A percentile compares a stretch with the other conserved stretches of the same genome.
Evolutionary conservation across 371 early-diverging fungal species (phyloP).

Genomic region (Mucor plumbeus): DNA sequence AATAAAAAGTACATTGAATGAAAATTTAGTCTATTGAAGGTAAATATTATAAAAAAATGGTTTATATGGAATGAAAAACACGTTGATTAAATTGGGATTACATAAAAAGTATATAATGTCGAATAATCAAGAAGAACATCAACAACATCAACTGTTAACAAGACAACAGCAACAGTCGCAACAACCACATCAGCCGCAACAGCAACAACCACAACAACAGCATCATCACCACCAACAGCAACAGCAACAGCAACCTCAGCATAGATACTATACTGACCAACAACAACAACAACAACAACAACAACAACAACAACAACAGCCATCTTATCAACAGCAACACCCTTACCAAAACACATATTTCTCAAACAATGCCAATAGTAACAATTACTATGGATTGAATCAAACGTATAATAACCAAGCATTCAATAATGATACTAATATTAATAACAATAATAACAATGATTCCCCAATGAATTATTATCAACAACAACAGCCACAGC

Average conservation of each 20-base stretch:
- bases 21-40: background rate
- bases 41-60: background rate
- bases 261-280: background rate
- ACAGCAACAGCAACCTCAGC: constrained; percentile 1
- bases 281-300: background rate
- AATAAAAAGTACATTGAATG: background rate
- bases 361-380: background rate
- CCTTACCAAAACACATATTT: background rate
- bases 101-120: background rate
- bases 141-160: background rate
- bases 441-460: constrained; percentile 30
- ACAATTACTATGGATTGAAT: background rate
- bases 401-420: background rate
- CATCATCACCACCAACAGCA: too few relatives aligned
- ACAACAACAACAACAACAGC: background rate
- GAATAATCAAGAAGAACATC: background rate
- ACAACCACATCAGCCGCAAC: constrained; percentile 1
- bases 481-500: constrained; percentile 44
- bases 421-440: background rate
- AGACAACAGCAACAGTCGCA: background rate
- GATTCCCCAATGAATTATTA: constrained; percentile 21
- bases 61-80: background rate
- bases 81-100: background rate
- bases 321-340: background rate
- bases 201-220: constrained; percentile 6